Evolutionary conservation across 2,329 filamentous ascomycete genomes (phyloP).

Genomic region (Aureobasidium namibiae): DNA sequence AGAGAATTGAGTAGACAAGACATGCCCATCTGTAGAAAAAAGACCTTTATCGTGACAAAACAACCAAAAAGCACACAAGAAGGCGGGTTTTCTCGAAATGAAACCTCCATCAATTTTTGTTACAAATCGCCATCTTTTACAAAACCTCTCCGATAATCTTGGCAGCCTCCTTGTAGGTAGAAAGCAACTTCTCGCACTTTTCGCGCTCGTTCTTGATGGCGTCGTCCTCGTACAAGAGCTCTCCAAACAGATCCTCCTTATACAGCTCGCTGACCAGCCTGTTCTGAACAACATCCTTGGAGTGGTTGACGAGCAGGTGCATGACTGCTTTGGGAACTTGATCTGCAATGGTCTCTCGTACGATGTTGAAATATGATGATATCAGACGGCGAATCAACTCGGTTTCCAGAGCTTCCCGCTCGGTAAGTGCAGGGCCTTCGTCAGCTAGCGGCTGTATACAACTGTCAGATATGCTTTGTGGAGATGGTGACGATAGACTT

Average conservation of each 20-base stretch:
- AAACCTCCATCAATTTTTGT: not conserved
- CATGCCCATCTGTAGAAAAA: not conserved
- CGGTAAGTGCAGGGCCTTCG: constrained; percentile 80
- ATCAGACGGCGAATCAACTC: constrained; percentile 95
- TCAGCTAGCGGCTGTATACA: constrained; percentile 27
- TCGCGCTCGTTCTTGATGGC: constrained; percentile 94
- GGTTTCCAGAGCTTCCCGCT: constrained; percentile 93
- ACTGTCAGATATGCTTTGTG: constrained; percentile 26
- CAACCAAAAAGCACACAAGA: not conserved
- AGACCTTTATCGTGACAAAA: not conserved
- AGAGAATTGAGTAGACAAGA: not conserved
- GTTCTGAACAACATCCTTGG: constrained; percentile 96
- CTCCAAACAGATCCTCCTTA: constrained; percentile 81
- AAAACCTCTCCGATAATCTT: constrained; percentile 97
- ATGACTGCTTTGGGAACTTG: constrained; percentile 98
- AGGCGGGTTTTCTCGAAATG: not conserved
- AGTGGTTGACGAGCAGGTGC: constrained; percentile 97
- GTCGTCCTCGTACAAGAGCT: constrained; percentile 94
- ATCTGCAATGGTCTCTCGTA: constrained; percentile 95
- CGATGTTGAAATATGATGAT: constrained; percentile 98
- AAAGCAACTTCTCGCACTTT: constrained; percentile 93
- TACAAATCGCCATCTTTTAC: constrained; percentile 35
- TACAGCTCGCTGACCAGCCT: constrained; percentile 92
- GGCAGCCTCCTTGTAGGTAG: constrained; percentile 93
- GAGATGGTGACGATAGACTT: constrained; percentile 28